Evolutionary conservation across 345 rosid genomes (phyloP), one percentile per base, ranked within the genome.

Genomic region (Eucalyptus microcorys): DNA sequence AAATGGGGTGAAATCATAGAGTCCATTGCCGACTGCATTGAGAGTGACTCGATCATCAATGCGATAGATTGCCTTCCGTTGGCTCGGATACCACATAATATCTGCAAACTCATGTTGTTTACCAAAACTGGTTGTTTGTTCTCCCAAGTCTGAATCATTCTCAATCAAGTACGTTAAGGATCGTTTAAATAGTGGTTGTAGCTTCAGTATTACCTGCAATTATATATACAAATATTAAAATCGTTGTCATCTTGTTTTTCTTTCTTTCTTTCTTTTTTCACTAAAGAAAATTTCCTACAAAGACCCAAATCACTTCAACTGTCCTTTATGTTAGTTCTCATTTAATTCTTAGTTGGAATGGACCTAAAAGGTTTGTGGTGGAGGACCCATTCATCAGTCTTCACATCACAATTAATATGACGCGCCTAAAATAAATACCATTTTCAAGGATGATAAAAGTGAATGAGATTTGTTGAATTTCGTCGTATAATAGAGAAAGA

Each of bases 181-280:
- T 87, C 97, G 92, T 91, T 95, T 97, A 92, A 97, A 97, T 7
- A 97, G 61, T 4, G 97, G 95, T 88, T 96, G 92, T 53, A 97
- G 88, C 86, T 92, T 86, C 27, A 97, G 91, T 14, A 95, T 95
- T 19, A 96, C 96, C 98, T 96, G 52, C 53, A 85, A 52, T 61
- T 61, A 61, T 61, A 27, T 95, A 59, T 19, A 42, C 61, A 19
- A 79, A 64, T 19, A 88, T 17, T 27, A 5, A 87, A 26, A 27
- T 11, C 13, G 7, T 7, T 12, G 12, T 85, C 10, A 47, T 85
- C 53, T 52, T 52, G 24, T 7, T 52, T 52, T 19, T 52, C 10
- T 50, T 49, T 49, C 52, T 15, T 14, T 47, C 49, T 48, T 49
- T 49, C 2, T 4, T 27, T n/a, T 27, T 34, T n/a, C 30, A 52